Conservation (phyloP, 768 basidiomycete genomes). For the Cystobasidium ongulense region DNA sequence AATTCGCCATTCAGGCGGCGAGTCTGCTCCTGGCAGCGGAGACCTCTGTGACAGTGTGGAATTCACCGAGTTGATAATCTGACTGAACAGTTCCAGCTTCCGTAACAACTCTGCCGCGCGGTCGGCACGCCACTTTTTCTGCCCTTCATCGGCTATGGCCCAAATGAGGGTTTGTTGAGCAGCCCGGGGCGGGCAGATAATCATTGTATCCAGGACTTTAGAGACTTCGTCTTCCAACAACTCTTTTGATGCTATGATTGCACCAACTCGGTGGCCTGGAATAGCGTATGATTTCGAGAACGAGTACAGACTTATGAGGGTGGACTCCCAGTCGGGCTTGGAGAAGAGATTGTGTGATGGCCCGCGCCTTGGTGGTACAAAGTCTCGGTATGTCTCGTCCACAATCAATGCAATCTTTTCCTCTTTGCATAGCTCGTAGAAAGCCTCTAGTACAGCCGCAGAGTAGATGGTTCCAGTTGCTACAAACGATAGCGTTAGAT, state of each 20-base stretch:
- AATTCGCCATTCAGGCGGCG: slow-evolving; percentile 53
- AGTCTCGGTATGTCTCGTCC: slow-evolving; percentile 87
- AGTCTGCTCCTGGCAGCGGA: neutral
- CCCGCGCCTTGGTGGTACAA: slow-evolving; percentile 50
- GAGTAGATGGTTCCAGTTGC: slow-evolving; percentile 64
- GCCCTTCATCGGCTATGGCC: slow-evolving; percentile 50
- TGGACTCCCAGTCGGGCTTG: slow-evolving; percentile 25
- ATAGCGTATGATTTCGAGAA: slow-evolving; percentile 62
- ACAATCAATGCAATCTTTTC: slow-evolving; percentile 60
- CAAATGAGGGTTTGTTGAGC: slow-evolving; percentile 60
- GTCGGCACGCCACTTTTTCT: slow-evolving; percentile 53
- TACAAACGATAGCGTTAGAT: neutral
- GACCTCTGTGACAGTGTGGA: neutral
- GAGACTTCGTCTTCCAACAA: slow-evolving; percentile 52
- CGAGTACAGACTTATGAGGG: slow-evolving; percentile 39
- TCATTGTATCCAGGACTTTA: slow-evolving; percentile 67
- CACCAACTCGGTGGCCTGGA: slow-evolving; percentile 74
- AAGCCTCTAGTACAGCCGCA: slow-evolving; percentile 53
- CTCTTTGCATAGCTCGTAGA: slow-evolving; percentile 55
- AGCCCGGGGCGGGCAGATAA: slow-evolving; percentile 64
- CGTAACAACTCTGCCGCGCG: slow-evolving; percentile 52
- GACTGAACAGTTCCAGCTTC: slow-evolving; percentile 56
- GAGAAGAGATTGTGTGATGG: slow-evolving; percentile 57
- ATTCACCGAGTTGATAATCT: slow-evolving; percentile 48
- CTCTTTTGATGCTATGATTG: slow-evolving; percentile 56